A percentile compares a stretch with the other conserved stretches of the same genome.
These are phyloP conservation scores for Martensiomyces pterosporus DNA, from an alignment of 192 early-diverging fungal species.

Conservation along the genomic window DNA sequence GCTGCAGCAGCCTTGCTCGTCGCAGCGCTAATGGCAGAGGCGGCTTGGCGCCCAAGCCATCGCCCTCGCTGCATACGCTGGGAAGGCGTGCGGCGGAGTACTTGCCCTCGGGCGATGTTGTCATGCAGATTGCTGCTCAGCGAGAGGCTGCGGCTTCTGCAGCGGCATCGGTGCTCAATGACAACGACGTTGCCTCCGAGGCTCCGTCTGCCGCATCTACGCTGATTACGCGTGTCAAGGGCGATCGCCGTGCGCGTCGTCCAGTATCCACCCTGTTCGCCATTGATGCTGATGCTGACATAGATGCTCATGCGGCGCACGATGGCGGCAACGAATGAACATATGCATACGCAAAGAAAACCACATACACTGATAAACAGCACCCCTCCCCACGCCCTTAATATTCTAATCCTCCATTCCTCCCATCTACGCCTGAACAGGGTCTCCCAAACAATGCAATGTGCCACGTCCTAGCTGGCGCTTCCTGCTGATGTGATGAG, in stretches of 20 bases:
- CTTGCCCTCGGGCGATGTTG: constrained; percentile 15
- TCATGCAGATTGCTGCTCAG: constrained; percentile 31
- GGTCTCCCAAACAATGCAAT: no score
- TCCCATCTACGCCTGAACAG: no score
- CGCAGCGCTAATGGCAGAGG: not conserved
- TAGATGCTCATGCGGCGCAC: no score
- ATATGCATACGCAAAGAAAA: no score
- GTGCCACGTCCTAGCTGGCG: no score
- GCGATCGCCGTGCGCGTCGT: not conserved
- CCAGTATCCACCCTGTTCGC: not conserved
- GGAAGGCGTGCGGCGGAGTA: constrained; percentile 32
- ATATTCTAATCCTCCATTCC: no score
- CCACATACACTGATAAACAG: no score
- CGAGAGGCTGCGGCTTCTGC: no score
- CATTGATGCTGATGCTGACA: not conserved
- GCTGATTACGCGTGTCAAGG: not conserved
- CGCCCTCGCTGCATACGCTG: constrained; percentile 31
- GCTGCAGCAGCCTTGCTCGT: constrained; percentile 13
- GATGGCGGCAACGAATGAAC: no score
- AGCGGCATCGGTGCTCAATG: not conserved
- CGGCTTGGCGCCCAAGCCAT: constrained; percentile 3
- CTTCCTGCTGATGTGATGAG: no score
- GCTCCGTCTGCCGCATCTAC: not conserved
- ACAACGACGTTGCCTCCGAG: not conserved
- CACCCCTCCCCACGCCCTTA: no score